phyloP scores from a whole-genome alignment of 345 rosid genomes.

The Brassica rapa region DNA sequence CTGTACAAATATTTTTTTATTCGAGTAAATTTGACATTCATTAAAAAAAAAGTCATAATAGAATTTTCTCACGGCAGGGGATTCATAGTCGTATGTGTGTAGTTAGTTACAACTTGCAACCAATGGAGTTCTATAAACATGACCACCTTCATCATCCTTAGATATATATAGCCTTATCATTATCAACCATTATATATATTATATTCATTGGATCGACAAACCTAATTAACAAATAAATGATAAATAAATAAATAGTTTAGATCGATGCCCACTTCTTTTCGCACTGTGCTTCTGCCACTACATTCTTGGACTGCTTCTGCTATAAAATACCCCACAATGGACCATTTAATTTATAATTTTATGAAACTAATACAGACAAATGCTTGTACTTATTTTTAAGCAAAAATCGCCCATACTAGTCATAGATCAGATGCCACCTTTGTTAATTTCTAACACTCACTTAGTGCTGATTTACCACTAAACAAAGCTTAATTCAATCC shows the following conservation, averaged over 20 bases:
- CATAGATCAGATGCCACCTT: constrained; percentile 23
- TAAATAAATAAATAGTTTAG: constrained; percentile 4
- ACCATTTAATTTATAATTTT: constrained; percentile 11
- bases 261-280: constrained; percentile 39
- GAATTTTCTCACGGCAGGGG: not conserved
- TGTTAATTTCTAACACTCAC: constrained; percentile 14
- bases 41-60: not conserved
- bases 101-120: not conserved
- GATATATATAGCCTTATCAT: constrained; percentile 16
- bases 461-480: constrained; percentile 24
- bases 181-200: constrained; percentile 22
- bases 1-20: too few relatives aligned
- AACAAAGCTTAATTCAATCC: constrained; percentile 12
- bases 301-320: constrained; percentile 42
- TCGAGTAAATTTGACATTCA: not conserved
- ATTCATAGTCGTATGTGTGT: constrained; percentile 4
- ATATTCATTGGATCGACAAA: constrained; percentile 41
- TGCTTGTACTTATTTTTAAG: constrained; percentile 10
- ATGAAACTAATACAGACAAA: constrained; percentile 31
- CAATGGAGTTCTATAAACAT: constrained; percentile 28
- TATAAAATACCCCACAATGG: constrained; percentile 34
- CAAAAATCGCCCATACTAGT: constrained; percentile 14
- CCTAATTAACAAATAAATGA: constrained; percentile 14
- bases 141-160: constrained; percentile 23
- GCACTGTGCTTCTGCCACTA: constrained; percentile 40